Evolutionary conservation across 2,329 filamentous ascomycete genomes (phyloP), one percentile per base, ranked within the genome.

Genomic region (Pestalotiopsis sp.): DNA sequence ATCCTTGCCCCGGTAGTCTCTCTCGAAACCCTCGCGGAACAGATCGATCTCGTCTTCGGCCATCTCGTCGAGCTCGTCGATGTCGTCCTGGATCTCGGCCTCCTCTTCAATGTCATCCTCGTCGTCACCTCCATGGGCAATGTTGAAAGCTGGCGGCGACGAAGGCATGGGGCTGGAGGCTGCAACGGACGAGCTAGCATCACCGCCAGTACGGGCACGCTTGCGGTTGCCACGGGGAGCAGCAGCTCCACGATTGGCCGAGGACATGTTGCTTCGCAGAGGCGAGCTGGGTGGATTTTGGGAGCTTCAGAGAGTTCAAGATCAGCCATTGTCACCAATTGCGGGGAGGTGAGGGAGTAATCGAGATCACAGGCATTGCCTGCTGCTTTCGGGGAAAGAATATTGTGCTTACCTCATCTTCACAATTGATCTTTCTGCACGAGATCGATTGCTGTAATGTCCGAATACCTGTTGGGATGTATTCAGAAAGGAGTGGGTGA

Each of bases 11-110:
- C 84, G 84, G 80, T 94, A 93, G 75, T 95, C 93, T 65, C 86
- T 87, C 76, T 92, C 90, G 73, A 91, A 92, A 36, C 91, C 91
- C 70, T 92, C 89, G 57, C 88, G 90, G 78, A 95, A 95, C 49
- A 93, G 85, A 75, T 95, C 92, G 70, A 96, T 89, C 68, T 93
- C 91, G 66, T 95, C 93, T 75, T 95, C 93, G 11, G 93, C 92
- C 84, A 90, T 89, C 77, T 95, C 92, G 74, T 96, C 93, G 58
- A 95, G 86, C 68, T 96, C 92, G 66, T 94, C 92, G 20, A 91
- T 85, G 73, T 92, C 91, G 72, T 91, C 90, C 72, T 94, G 90
- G 60, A 91, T 84, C 76, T 94, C 91, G 64, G 88, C 87, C 65
- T 93, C 91, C 65, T 92, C 90, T 67, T 93, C 86, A 52, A 91